These are phyloP conservation scores for Mucor lusitanicus DNA, from an alignment of 371 early-diverging fungal genomes.

Conservation along the genomic window DNA sequence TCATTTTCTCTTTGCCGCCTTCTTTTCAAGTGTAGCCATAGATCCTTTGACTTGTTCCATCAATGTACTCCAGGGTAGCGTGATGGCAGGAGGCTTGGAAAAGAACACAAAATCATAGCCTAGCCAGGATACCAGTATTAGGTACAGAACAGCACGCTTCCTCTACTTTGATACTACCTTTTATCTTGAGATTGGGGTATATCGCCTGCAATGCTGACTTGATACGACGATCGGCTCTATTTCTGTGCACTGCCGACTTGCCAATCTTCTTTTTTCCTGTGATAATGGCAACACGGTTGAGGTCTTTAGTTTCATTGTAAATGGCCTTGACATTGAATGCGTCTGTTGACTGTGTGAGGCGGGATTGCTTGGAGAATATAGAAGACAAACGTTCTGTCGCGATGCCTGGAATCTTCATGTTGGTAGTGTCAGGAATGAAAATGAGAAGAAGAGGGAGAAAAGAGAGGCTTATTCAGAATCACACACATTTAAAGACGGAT, in stretches of 20 bases:
- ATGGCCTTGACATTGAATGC: conserved; percentile 12
- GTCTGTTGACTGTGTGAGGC: not conserved
- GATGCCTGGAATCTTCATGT: conserved; percentile 28
- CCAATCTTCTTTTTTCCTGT: conserved; percentile 29
- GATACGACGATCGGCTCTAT: conserved; percentile 26
- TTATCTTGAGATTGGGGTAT: conserved; percentile 7
- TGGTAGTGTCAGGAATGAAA: not conserved
- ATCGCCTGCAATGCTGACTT: conserved; percentile 17
- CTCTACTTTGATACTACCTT: not conserved
- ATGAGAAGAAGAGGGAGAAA: too few species aligned
- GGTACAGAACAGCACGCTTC: not conserved
- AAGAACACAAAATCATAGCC: conserved; percentile 27
- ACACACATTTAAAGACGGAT: too few species aligned
- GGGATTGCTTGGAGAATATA: conserved; percentile 5
- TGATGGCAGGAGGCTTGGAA: conserved; percentile 12
- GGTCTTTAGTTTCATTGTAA: not conserved
- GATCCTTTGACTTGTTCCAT: conserved; percentile 1
- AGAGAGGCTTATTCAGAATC: too few species aligned
- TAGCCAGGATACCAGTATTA: not conserved
- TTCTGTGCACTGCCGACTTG: conserved; percentile 29
- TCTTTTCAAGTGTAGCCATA: not conserved
- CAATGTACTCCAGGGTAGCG: conserved; percentile 15
- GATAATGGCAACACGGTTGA: conserved; percentile 15
- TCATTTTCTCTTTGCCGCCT: not conserved
- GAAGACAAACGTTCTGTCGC: not conserved